A percentile compares a stretch with the other conserved stretches of the same genome.
phyloP scores from a whole-genome alignment of 139 green algal species.

The Picochlorum sp. region DNA sequence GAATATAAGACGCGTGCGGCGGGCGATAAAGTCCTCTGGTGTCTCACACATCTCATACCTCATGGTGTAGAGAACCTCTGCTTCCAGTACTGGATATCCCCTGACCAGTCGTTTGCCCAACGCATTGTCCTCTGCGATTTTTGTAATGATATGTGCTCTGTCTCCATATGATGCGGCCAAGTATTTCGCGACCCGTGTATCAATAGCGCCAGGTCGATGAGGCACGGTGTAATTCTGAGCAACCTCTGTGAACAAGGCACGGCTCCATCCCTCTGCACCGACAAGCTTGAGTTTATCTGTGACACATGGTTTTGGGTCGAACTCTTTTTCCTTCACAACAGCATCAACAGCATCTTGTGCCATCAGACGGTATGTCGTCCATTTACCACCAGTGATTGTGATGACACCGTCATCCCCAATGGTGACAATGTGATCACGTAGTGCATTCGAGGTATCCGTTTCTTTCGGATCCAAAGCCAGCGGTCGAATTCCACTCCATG shows the following conservation, averaged over 20 bases:
- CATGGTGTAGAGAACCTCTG: conserved; percentile 73
- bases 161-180: conserved; percentile 79
- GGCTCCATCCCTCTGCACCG: conserved; percentile 56
- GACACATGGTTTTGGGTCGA: conserved; percentile 32
- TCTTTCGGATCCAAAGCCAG: conserved; percentile 68
- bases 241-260: conserved; percentile 62
- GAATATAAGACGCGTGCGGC: conserved; percentile 89
- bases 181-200: conserved; percentile 56
- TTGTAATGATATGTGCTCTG: conserved; percentile 52
- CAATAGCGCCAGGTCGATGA: conserved; percentile 61
- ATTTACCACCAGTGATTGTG: conserved; percentile 88
- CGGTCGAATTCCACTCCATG: conserved; percentile 89
- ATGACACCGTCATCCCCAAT: conserved; percentile 76
- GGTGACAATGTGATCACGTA: conserved; percentile 63
- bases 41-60: conserved; percentile 81
- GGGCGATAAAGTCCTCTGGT: conserved; percentile 84
- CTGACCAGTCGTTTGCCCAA: conserved; percentile 69
- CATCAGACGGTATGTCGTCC: conserved; percentile 96
- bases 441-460: conserved; percentile 32
- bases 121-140: conserved; percentile 58
- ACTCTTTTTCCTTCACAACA: conserved; percentile 33
- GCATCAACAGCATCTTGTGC: conserved; percentile 68
- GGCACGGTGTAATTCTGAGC: conserved; percentile 75
- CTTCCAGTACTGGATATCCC: conserved; percentile 86
- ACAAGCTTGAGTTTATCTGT: conserved; percentile 61